A percentile compares a stretch with the other conserved stretches of the same genome.
Conservation (phyloP, 2,329 filamentous ascomycete species). For the Cadophora malorum region DNA sequence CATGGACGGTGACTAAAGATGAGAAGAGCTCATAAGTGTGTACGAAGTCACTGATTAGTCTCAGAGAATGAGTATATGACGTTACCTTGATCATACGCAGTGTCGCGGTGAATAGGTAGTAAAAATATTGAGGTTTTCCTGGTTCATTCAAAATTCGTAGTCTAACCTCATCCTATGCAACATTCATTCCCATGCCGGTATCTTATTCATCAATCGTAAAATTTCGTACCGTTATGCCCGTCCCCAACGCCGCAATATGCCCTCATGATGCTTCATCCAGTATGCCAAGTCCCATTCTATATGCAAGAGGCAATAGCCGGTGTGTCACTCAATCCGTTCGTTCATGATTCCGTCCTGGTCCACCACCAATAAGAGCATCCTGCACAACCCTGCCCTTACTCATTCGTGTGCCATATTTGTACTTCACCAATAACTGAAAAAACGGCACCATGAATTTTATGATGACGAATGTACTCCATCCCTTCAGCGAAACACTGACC, state of each 20-base stretch:
- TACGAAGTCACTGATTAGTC: neutral
- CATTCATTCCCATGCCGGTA: neutral
- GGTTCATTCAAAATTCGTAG: conserved; percentile 6
- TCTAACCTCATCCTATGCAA: neutral
- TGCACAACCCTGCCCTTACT: conserved; percentile 13
- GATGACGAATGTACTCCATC: conserved; percentile 31
- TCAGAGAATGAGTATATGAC: neutral
- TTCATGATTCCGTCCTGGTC: conserved; percentile 4
- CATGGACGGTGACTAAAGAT: neutral
- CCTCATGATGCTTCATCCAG: neutral
- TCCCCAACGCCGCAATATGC: neutral
- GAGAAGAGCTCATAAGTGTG: neutral
- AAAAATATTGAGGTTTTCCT: neutral
- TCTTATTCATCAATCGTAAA: conserved; percentile 4
- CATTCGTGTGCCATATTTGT: conserved; percentile 23
- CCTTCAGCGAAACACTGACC: conserved; percentile 20
- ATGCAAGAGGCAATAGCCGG: neutral
- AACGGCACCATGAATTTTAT: conserved; percentile 35
- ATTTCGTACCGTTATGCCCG: neutral
- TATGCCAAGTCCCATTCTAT: neutral
- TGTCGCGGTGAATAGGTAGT: neutral
- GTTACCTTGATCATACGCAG: neutral
- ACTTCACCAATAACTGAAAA: conserved; percentile 35
- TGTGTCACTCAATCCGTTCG: conserved; percentile 1
- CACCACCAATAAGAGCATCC: conserved; percentile 10